Conservation (phyloP, 805 yeast species). For the Blastobotrys attinorum region DNA sequence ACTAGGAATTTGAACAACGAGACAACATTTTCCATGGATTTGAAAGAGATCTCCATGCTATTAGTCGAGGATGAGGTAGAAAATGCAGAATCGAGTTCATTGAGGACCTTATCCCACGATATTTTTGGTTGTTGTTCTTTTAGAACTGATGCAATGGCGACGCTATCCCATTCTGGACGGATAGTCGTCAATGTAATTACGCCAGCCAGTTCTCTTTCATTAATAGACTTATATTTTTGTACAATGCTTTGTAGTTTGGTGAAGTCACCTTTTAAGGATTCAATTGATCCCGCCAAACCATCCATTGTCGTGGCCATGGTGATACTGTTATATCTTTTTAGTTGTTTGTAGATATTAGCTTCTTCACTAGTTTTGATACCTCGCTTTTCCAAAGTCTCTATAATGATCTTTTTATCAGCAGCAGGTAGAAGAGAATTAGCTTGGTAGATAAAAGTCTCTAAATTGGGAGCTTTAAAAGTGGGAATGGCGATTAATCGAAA, state of each 20-base stretch:
- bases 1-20: background rate
- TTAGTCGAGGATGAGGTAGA: no score
- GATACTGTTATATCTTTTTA: no score
- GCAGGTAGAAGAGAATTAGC: background rate
- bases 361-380: background rate
- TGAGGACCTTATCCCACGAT: background rate
- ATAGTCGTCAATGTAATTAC: constrained; percentile 23
- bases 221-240: background rate
- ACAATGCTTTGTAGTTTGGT: background rate
- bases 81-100: background rate
- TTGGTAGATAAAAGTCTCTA: background rate
- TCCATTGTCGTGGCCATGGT: no score
- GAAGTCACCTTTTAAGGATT: background rate
- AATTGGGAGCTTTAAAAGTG: no score
- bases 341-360: background rate
- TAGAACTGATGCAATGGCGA: constrained; percentile 1
- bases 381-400: background rate
- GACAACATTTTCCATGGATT: background rate
- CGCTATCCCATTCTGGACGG: constrained; percentile 30
- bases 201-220: background rate
- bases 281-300: constrained; percentile 1
- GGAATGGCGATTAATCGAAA: no score
- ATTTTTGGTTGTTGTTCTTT: background rate
- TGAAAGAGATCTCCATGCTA: background rate
- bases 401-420: background rate